Conservation (phyloP, 768 basidiomycete genomes). For the Boletus reticuloceps region DNA sequence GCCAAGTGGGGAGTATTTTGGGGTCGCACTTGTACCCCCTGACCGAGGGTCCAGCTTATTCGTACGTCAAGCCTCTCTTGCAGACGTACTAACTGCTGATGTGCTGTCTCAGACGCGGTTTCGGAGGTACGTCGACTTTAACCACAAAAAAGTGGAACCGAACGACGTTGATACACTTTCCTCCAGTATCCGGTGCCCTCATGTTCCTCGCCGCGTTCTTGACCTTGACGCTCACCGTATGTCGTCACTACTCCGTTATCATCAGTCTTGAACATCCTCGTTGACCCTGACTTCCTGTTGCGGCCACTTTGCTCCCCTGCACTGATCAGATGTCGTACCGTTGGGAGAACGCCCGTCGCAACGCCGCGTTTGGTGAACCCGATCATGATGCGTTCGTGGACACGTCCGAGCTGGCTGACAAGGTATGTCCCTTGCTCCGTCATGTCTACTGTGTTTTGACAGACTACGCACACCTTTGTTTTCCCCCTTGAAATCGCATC, state of each 20-base stretch:
- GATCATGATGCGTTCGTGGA: constrained; percentile 50
- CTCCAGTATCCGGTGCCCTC: constrained; percentile 18
- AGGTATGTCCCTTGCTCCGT: constrained; percentile 15
- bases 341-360: constrained; percentile 55
- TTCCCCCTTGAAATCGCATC: not conserved
- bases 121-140: constrained; percentile 9
- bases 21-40: constrained; percentile 43
- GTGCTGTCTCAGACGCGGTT: constrained; percentile 12
- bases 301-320: not conserved
- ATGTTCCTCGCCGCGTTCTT: constrained; percentile 22
- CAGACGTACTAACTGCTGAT: not conserved
- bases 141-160: not conserved
- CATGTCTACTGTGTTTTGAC: too few species aligned
- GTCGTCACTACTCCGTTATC: not conserved
- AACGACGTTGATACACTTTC: not conserved
- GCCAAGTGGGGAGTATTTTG: constrained; percentile 40
- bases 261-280: not conserved
- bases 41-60: constrained; percentile 39
- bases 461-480: too few species aligned
- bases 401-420: constrained; percentile 63
- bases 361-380: constrained; percentile 51
- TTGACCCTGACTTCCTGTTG: not conserved
- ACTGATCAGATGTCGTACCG: constrained; percentile 55
- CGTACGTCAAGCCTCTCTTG: constrained; percentile 17
- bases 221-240: constrained; percentile 21